Base-by-base conservation (phyloP, 805 yeast genomes). In the Naumovozyma baii region DNA sequence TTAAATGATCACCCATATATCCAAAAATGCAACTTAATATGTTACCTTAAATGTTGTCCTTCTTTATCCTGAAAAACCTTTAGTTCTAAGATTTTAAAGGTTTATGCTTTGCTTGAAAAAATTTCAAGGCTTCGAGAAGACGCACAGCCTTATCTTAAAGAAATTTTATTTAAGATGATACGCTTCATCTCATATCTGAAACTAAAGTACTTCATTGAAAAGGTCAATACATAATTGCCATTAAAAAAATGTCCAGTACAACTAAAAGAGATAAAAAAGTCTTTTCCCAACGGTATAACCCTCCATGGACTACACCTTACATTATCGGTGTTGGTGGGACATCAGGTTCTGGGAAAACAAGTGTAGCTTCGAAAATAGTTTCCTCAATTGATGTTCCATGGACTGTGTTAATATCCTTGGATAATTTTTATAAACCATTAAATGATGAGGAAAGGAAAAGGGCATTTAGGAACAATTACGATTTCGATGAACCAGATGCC, bases 321-420 rank as follows among this genome's bases (percentile, higher is more conserved):
- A 74, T 84, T 37, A 84, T 84, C 47, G 94, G 94, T n/a, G 73
- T 84, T 15, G 94, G 94, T 0, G 94, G 95, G 1, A 72, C 76
- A 18, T 76, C 84, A 13, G 94, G 97, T 2, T 84, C 95, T 0
- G 98, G 98, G 1, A 90, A 90, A 57, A 90, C 97, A 0, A 81
- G 94, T 28, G 85, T 92, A 15, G 92, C 96, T 0, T 78, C 86
- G 30, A 73, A 75, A 46, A 80, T 92, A 50, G 83, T 88, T 38
- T 74, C 80, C 40, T 78, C 79, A 45, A 67, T 77, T 43, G 80
- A 85, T 62, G 85, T 85, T 40, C 97, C 97, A 1, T 88, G 97
- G 96, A 85, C 96, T 0, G 90, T 92, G 10, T 67, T 92, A 41
- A 56, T 90, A 16, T 83, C 96, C 1, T 70, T 87, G 64, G 98